phyloP scores from a whole-genome alignment of 441 rosid genomes.

The Pelargonium citronellum region DNA sequence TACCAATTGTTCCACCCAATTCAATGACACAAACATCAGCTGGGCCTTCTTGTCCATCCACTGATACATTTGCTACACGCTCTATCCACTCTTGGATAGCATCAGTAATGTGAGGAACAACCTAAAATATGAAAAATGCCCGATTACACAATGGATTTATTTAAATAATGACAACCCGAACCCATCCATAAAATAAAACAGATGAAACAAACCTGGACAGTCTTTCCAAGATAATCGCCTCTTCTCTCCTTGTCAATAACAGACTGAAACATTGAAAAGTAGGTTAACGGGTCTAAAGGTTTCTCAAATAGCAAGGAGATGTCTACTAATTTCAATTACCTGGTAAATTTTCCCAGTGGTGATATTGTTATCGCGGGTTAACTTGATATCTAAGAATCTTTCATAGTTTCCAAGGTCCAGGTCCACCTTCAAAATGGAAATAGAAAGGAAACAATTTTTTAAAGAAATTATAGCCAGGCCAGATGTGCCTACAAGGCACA shows the following conservation, averaged over 20 bases:
- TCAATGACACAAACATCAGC: conserved; percentile 4
- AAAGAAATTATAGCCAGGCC: too few relatives aligned
- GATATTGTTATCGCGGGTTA: conserved; percentile 18
- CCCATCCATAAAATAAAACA: too few relatives aligned
- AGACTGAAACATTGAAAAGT: neutral
- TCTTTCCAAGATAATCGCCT: neutral
- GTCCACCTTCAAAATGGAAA: neutral
- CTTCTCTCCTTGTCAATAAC: neutral
- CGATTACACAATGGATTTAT: neutral
- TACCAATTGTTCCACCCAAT: conserved; percentile 3
- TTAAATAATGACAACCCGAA: too few relatives aligned
- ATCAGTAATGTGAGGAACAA: neutral
- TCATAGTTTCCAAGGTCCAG: conserved; percentile 6
- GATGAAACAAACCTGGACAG: neutral
- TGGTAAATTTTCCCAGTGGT: conserved; percentile 17
- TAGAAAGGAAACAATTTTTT: too few relatives aligned
- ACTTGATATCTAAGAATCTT: neutral
- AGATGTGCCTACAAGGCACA: too few relatives aligned
- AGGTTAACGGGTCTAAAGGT: too few relatives aligned
- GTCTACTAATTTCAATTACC: neutral
- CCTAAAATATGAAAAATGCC: neutral
- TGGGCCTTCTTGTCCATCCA: neutral
- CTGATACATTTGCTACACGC: neutral
- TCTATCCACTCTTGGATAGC: neutral
- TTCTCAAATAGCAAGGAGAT: too few relatives aligned